Conservation (phyloP, 345 rosid genomes). For the Dipteronia dyeriana region DNA sequence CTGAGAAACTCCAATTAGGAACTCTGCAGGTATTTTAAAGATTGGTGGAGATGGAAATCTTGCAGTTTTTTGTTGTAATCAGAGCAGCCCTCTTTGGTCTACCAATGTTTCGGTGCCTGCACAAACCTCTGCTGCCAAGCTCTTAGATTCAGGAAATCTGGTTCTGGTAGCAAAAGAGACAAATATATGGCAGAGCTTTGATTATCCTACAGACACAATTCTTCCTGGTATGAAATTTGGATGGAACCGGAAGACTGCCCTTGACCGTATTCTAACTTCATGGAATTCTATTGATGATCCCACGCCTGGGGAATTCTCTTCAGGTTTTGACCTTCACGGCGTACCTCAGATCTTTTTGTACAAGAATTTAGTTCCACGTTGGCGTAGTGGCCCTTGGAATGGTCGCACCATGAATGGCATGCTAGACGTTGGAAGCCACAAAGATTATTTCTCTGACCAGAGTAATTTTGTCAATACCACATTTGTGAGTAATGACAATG, state of each 20-base stretch:
- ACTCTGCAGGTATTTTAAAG: conserved; percentile 15
- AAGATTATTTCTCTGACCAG: background rate
- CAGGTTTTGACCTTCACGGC: background rate
- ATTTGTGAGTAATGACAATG: background rate
- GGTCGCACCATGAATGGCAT: conserved; percentile 4
- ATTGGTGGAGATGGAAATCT: conserved; percentile 21
- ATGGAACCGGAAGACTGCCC: conserved; percentile 21
- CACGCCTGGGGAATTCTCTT: conserved; percentile 9
- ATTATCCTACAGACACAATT: conserved; percentile 26
- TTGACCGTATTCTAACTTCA: conserved; percentile 19
- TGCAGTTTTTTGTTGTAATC: conserved; percentile 3
- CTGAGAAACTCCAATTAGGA: conserved; percentile 20
- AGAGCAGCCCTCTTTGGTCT: conserved; percentile 22
- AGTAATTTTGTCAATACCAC: background rate
- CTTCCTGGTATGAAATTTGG: conserved; percentile 27
- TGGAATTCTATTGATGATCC: conserved; percentile 36
- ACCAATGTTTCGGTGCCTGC: conserved; percentile 5
- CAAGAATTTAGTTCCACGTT: background rate
- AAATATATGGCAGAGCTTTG: conserved; percentile 40
- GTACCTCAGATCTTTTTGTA: conserved; percentile 3
- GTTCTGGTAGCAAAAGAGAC: conserved; percentile 1
- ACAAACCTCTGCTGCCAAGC: background rate
- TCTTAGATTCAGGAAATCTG: conserved; percentile 36
- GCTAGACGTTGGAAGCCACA: background rate
- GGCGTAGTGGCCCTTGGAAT: conserved; percentile 25